Evolutionary conservation across 108 stramenopile species (phyloP).

Genomic region (Parietichytrium sp.): DNA sequence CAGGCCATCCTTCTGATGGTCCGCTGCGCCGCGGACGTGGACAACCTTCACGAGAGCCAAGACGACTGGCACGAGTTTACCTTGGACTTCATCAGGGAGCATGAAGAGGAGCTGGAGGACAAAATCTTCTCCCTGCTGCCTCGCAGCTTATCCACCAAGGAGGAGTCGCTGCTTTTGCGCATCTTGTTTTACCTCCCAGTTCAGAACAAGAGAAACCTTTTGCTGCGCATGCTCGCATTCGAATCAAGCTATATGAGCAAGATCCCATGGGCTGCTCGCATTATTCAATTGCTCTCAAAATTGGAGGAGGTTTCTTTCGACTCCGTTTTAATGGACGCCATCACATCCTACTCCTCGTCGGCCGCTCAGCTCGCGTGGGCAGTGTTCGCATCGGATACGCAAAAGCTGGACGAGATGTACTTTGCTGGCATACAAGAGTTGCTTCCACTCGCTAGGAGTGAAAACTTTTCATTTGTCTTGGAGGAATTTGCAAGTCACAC

Average conservation of each 20-base stretch:
- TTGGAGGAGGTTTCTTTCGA: no score
- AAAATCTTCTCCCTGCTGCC: background rate
- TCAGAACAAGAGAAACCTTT: background rate
- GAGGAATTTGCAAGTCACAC: slow-evolving; percentile 5
- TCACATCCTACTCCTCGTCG: background rate
- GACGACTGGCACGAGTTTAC: background rate
- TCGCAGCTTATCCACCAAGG: background rate
- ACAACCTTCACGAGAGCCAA: background rate
- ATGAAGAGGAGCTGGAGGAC: background rate
- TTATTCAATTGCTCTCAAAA: background rate
- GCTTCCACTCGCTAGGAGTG: background rate
- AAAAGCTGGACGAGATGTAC: background rate
- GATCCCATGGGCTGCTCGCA: background rate
- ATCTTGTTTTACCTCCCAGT: slow-evolving; percentile 15
- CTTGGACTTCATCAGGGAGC: background rate
- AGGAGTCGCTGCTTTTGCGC: background rate
- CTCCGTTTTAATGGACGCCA: background rate
- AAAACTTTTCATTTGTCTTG: background rate
- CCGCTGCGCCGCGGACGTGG: background rate
- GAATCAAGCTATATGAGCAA: background rate
- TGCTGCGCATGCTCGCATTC: background rate
- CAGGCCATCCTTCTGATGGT: background rate
- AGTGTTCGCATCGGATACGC: background rate
- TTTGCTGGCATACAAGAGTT: background rate
- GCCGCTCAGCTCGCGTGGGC: background rate